A percentile compares a stretch with the other conserved stretches of the same genome.
These are phyloP conservation scores for Ciborinia camelliae DNA, from an alignment of 2,329 filamentous ascomycete species.

Conservation along the genomic window DNA sequence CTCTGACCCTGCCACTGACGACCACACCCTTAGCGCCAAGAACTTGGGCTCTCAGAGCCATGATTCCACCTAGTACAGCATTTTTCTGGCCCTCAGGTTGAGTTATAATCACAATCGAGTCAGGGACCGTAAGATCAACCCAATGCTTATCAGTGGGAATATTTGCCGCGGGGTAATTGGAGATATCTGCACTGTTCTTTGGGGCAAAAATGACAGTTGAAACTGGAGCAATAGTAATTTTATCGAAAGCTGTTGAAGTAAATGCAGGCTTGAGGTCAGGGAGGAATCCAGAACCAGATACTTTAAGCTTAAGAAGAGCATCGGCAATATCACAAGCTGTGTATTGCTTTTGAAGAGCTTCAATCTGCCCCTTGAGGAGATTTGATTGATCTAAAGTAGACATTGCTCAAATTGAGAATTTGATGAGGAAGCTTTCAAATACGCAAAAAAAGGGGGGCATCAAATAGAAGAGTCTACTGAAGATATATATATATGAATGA, in stretches of 20 bases:
- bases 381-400: not conserved
- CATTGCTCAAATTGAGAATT: conserved; percentile 6
- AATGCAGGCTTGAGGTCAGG: conserved; percentile 49
- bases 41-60: conserved; percentile 65
- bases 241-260: conserved; percentile 25
- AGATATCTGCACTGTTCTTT: conserved; percentile 47
- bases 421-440: not conserved
- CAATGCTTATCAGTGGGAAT: conserved; percentile 62
- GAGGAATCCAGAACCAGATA: conserved; percentile 63
- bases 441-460: not conserved
- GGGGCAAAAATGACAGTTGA: conserved; percentile 62
- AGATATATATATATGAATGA: not conserved
- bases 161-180: conserved; percentile 39
- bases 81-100: conserved; percentile 64
- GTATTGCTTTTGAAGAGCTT: conserved; percentile 37
- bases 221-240: conserved; percentile 45
- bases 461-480: too few relatives aligned
- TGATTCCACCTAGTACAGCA: conserved; percentile 73
- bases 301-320: conserved; percentile 66
- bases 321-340: conserved; percentile 63
- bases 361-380: conserved; percentile 20
- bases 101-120: conserved; percentile 62
- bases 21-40: conserved; percentile 59
- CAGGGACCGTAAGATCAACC: conserved; percentile 59
- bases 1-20: conserved; percentile 66